Evolutionary conservation across 345 rosid genomes (phyloP).

Genomic region (Linum tenue): DNA sequence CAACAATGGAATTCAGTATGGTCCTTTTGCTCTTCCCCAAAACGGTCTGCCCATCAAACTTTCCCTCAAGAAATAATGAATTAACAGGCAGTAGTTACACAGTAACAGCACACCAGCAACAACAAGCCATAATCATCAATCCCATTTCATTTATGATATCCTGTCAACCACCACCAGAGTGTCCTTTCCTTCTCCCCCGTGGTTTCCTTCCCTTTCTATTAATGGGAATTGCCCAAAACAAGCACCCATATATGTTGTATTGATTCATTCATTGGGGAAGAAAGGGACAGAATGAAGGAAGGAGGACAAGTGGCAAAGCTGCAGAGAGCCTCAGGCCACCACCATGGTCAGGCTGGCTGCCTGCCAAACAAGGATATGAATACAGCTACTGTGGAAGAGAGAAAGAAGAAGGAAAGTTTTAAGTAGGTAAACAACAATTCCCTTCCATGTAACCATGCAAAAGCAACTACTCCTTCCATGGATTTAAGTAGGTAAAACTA

Average conservation of each 20-base stretch:
- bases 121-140: background rate
- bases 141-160: background rate
- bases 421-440: no score
- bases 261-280: background rate
- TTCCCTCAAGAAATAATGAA: constrained; percentile 24
- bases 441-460: no score
- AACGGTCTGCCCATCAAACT: constrained; percentile 74
- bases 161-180: background rate
- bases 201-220: no score
- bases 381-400: background rate
- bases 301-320: background rate
- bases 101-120: no score
- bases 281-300: background rate
- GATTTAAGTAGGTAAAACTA: no score
- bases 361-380: background rate
- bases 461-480: no score
- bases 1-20: constrained; percentile 61
- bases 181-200: no score
- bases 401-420: background rate
- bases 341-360: background rate
- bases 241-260: no score
- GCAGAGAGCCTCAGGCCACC: background rate
- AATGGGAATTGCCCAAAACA: background rate
- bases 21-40: constrained; percentile 78
- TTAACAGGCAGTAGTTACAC: no score